Evolutionary conservation across 805 yeast species (phyloP).

Genomic region (Yueomyces sp.): DNA sequence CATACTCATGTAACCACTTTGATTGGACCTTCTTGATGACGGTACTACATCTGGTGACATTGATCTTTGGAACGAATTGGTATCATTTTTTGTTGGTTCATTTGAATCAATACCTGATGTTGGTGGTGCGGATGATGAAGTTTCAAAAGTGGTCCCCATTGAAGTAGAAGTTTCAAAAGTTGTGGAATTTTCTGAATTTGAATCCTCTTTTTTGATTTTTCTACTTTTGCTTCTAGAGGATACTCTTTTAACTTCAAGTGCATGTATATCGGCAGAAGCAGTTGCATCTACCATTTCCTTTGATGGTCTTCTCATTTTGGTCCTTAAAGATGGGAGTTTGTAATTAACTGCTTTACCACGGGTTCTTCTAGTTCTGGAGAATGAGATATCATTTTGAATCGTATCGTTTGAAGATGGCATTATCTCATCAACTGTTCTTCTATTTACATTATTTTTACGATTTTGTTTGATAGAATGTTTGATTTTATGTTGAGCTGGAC

Average conservation of each 20-base stretch:
- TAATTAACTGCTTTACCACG: conserved; percentile 49
- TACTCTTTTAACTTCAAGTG: conserved; percentile 16
- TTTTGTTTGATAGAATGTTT: conserved; percentile 22
- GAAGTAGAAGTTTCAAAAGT: neutral
- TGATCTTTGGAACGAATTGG: too few relatives aligned
- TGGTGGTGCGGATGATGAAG: neutral
- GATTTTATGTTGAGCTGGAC: conserved; percentile 8
- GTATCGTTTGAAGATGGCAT: conserved; percentile 24
- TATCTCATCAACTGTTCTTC: conserved; percentile 26
- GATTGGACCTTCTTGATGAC: too few relatives aligned
- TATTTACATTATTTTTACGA: conserved; percentile 7
- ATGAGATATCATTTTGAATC: conserved; percentile 7
- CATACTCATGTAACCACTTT: neutral
- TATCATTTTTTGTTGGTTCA: neutral
- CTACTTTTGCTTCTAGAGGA: neutral
- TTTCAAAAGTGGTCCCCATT: neutral
- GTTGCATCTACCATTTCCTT: conserved; percentile 52
- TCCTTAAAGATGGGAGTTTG: conserved; percentile 51
- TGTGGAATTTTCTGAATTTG: neutral
- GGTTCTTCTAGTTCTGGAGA: conserved; percentile 32
- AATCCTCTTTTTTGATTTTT: neutral
- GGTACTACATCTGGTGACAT: too few relatives aligned
- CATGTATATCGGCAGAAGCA: conserved; percentile 24
- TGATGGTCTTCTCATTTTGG: conserved; percentile 56
- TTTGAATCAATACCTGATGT: neutral